These are phyloP conservation scores for Cercospora sp. DNA, from an alignment of 2,329 filamentous ascomycete genomes.

Conservation along the genomic window DNA sequence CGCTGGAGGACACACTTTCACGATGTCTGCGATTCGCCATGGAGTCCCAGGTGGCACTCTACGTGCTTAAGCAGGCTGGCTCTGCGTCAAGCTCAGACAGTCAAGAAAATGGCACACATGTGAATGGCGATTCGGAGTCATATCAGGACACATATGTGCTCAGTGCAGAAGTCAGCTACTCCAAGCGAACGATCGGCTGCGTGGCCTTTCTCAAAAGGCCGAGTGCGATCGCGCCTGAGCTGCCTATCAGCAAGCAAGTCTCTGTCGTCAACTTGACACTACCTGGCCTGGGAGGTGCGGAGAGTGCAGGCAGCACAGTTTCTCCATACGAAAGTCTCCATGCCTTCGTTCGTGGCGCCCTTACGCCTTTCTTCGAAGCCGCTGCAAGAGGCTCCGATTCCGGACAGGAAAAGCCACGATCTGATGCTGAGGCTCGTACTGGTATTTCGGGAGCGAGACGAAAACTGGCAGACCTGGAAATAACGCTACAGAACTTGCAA, in stretches of 20 bases:
- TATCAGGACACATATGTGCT: conserved; percentile 71
- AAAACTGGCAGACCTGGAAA: conserved; percentile 89
- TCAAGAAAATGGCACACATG: conserved; percentile 51
- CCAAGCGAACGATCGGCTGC: conserved; percentile 77
- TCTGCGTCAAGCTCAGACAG: conserved; percentile 38
- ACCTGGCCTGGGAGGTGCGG: conserved; percentile 63
- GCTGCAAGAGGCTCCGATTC: conserved; percentile 81
- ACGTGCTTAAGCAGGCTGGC: conserved; percentile 78
- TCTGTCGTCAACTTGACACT: conserved; percentile 91
- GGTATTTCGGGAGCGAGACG: conserved; percentile 97
- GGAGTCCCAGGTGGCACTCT: conserved; percentile 83
- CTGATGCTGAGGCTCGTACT: conserved; percentile 86
- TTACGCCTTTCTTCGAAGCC: conserved; percentile 96
- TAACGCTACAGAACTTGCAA: conserved; percentile 86
- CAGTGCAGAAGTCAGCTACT: conserved; percentile 76
- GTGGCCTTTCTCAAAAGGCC: conserved; percentile 89
- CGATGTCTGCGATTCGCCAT: conserved; percentile 86
- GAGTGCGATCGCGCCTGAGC: conserved; percentile 77
- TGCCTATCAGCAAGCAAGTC: conserved; percentile 83
- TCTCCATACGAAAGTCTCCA: conserved; percentile 93
- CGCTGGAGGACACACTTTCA: conserved; percentile 76
- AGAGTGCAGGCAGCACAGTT: conserved; percentile 52
- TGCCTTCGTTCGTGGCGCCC: conserved; percentile 83
- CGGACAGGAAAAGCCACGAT: conserved; percentile 65
- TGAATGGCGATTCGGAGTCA: conserved; percentile 29